Evolutionary conservation across 2,329 filamentous ascomycete genomes (phyloP).

Genomic region (Fusarium sp.): DNA sequence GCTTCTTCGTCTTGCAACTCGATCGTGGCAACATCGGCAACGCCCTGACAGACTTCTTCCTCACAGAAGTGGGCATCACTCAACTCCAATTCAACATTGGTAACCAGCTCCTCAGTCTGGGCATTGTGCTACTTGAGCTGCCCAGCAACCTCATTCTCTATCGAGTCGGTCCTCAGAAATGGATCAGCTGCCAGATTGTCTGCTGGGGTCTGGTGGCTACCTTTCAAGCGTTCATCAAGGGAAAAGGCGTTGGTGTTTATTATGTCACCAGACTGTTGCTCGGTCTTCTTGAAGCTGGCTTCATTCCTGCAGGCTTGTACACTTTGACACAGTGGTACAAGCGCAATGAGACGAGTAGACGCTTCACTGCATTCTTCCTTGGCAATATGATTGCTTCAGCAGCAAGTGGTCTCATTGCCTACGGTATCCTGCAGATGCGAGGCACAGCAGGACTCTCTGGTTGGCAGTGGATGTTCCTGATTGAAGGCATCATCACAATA

Average conservation of each 20-base stretch:
- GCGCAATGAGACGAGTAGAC: slow-evolving; percentile 55
- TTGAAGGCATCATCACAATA: slow-evolving; percentile 49
- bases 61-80: slow-evolving; percentile 58
- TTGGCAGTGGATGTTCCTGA: slow-evolving; percentile 59
- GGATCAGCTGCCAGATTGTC: slow-evolving; percentile 48
- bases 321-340: slow-evolving; percentile 61
- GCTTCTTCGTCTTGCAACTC: slow-evolving; percentile 58
- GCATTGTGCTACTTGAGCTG: slow-evolving; percentile 8
- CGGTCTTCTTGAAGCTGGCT: slow-evolving; percentile 53
- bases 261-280: slow-evolving; percentile 52
- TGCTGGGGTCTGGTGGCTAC: slow-evolving; percentile 51
- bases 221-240: slow-evolving; percentile 48
- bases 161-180: slow-evolving; percentile 55
- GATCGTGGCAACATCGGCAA: slow-evolving; percentile 52
- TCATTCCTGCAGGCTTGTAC: slow-evolving; percentile 60
- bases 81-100: slow-evolving; percentile 62
- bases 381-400: slow-evolving; percentile 57
- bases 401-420: slow-evolving; percentile 55
- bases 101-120: slow-evolving; percentile 56
- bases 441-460: slow-evolving; percentile 50
- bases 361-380: slow-evolving; percentile 58
- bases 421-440: slow-evolving; percentile 48
- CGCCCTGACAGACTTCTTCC: slow-evolving; percentile 55
- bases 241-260: slow-evolving; percentile 39
- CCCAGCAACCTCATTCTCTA: slow-evolving; percentile 42